A percentile compares a stretch with the other conserved stretches of the same genome.
phyloP scores from a whole-genome alignment of 805 yeast species.

The Candida krabiensis region DNA sequence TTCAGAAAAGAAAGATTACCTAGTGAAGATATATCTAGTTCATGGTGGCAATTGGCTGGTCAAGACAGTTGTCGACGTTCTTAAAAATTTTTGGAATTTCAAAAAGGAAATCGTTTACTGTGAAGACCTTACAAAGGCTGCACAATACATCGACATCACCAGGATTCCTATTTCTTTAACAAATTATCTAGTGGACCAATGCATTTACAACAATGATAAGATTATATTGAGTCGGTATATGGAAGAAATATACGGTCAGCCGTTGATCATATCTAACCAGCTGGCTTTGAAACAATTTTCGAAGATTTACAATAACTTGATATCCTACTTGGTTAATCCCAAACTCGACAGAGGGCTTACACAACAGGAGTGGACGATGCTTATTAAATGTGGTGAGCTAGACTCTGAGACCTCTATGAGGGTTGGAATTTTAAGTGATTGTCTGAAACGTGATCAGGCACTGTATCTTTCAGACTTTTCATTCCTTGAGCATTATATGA shows the following conservation, averaged over 20 bases:
- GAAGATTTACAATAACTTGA: conserved; percentile 33
- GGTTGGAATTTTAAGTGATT: conserved; percentile 46
- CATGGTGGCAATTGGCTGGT: conserved; percentile 86
- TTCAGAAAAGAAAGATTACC: conserved; percentile 48
- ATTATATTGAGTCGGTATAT: conserved; percentile 51
- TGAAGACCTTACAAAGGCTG: conserved; percentile 33
- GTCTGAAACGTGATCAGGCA: conserved; percentile 48
- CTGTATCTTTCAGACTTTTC: conserved; percentile 58
- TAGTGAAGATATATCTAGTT: conserved; percentile 70
- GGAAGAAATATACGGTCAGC: conserved; percentile 30
- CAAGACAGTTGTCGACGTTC: conserved; percentile 70
- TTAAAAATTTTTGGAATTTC: conserved; percentile 51
- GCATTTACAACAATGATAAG: conserved; percentile 57
- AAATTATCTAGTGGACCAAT: conserved; percentile 56
- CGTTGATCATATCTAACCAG: conserved; percentile 23
- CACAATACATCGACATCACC: conserved; percentile 69
- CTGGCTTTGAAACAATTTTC: conserved; percentile 31
- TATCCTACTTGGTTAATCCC: conserved; percentile 30
- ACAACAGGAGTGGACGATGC: conserved; percentile 29
- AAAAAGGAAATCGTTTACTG: conserved; percentile 33
- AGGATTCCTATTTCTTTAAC: conserved; percentile 71
- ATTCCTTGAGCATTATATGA: conserved; percentile 37
- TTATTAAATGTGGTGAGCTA: conserved; percentile 26
- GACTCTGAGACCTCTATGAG: conserved; percentile 27
- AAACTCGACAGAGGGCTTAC: conserved; percentile 25